A percentile compares a stretch with the other conserved stretches of the same genome.
These are phyloP conservation scores for Fusarium odoratissimum DNA, from an alignment of 2,329 filamentous ascomycete species.

Conservation along the genomic window DNA sequence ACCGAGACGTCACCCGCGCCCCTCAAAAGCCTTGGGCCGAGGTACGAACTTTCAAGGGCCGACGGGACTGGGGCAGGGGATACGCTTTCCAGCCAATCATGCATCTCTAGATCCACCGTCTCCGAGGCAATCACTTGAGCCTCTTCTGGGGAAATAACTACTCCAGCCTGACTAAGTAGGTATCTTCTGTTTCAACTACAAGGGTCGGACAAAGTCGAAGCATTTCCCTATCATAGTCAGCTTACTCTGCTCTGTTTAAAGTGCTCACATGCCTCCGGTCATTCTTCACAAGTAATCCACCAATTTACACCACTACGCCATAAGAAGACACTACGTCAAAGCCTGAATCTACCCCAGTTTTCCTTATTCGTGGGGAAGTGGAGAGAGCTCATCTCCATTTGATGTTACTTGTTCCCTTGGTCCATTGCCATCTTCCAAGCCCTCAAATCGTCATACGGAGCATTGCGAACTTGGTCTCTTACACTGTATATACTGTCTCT, in stretches of 20 bases:
- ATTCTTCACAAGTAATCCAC: background rate
- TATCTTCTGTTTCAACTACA: background rate
- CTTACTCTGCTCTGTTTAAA: background rate
- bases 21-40: slow-evolving; percentile 45
- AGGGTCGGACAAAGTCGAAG: background rate
- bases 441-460: background rate
- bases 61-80: slow-evolving; percentile 13
- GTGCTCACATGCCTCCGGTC: background rate
- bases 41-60: slow-evolving; percentile 35
- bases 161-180: background rate
- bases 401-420: slow-evolving; percentile 3
- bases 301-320: background rate
- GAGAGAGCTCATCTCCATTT: slow-evolving; percentile 14
- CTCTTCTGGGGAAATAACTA: slow-evolving; percentile 27
- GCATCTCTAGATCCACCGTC: slow-evolving; percentile 7
- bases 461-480: background rate
- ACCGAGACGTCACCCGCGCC: slow-evolving; percentile 41
- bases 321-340: background rate
- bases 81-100: background rate
- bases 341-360: slow-evolving; percentile 8
- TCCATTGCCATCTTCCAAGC: background rate
- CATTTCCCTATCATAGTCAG: background rate
- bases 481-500: background rate
- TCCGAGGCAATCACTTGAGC: slow-evolving; percentile 34
- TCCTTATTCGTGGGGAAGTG: slow-evolving; percentile 25